Evolutionary conservation across 441 rosid species (phyloP), one percentile per base, ranked within the genome.

Genomic region (Populus hybrid): DNA sequence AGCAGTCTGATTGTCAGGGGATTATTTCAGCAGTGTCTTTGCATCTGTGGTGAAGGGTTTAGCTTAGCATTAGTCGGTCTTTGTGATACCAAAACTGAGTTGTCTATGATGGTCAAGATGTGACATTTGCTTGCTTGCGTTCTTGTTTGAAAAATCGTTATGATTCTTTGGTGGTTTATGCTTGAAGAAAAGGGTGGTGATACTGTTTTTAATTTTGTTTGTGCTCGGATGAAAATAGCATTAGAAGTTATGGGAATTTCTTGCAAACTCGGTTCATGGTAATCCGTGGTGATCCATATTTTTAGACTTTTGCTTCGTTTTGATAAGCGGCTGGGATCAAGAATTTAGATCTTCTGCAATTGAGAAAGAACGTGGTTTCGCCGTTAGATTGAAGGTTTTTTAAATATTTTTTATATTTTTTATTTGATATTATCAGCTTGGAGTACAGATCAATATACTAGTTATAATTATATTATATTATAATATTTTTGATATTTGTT

Each of bases 101-200:
- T 23, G 80, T 69, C 34, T 32, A 28, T 76, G 68, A 68, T 65
- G 4, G 2, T 61, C 66, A 61, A 23, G 14, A 63, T 63, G 66
- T 63, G 66, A 67, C 77, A 10, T 53, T 26, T 69, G 80, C 72
- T 80, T 78, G 85, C 11, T 28, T 76, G 75, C 75, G 11, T 14
- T 40, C 14, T 40, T 23, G 21, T 35, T 40, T 40, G 46, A 40
- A 40, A 40, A 3, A 40, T 40, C 14, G 46, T 40, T 46, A 7
- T 50, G 38, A 46, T 63, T 36, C 66, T 64, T 30, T 23, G 50
- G 23, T 57, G 9, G 50, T 69, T 61, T 38, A 38, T 16, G 35
- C 12, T 6, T 34, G 9, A 46, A 19, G 50, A 19, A 21, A 5
- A 67, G 30, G 7, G 3, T 35, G 59, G 18, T 67, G 19, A 7